A percentile compares a stretch with the other conserved stretches of the same genome.
Conservation (phyloP, 495 filamentous ascomycete genomes). For the Ramalina intermedia region DNA sequence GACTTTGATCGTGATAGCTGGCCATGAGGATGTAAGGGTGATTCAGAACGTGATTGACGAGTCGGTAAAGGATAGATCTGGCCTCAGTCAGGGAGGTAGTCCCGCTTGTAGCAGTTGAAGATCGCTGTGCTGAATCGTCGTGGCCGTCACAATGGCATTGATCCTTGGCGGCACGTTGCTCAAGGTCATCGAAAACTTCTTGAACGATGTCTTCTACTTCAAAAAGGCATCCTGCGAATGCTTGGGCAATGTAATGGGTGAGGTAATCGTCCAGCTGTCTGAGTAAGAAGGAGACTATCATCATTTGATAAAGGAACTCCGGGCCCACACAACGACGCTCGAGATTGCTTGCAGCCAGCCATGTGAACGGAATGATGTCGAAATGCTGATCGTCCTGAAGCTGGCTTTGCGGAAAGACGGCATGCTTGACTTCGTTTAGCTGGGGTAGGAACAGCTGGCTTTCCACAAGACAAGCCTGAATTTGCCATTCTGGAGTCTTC, state of each 20-base stretch:
- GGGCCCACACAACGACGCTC: constrained; percentile 2
- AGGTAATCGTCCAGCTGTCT: constrained; percentile 29
- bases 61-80: constrained; percentile 6
- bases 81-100: constrained; percentile 2
- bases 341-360: constrained; percentile 7
- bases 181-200: constrained; percentile 9
- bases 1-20: constrained; percentile 4
- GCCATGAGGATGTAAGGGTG: constrained; percentile 10
- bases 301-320: constrained; percentile 24
- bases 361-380: constrained; percentile 8
- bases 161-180: constrained; percentile 2
- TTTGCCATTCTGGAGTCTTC: constrained; percentile 5
- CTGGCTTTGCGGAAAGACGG: constrained; percentile 4
- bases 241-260: constrained; percentile 14
- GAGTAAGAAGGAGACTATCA: constrained; percentile 23
- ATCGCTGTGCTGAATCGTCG: neutral
- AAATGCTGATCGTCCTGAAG: constrained; percentile 7
- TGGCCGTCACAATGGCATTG: constrained; percentile 3
- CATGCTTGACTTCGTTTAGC: constrained; percentile 4
- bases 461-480: constrained; percentile 11
- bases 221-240: constrained; percentile 10
- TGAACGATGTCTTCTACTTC: constrained; percentile 11
- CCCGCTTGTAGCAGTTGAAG: constrained; percentile 3
- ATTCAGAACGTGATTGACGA: constrained; percentile 7
- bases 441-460: constrained; percentile 11